Evolutionary conservation across 164 flowering plant species (phyloP).

Genomic region (Vitis vinifera): ASM3070453v1 NC_081810.1:23062501-23063000

Average conservation of each 20-base stretch:
- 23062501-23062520: slow-evolving; percentile 90
- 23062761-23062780: slow-evolving; percentile 73
- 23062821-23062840: slow-evolving; percentile 74
- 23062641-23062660: slow-evolving; percentile 77
- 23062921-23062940: slow-evolving; percentile 91
- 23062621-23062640: slow-evolving; percentile 74
- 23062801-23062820: slow-evolving; percentile 81
- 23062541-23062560: slow-evolving; percentile 48
- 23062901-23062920: slow-evolving; percentile 77
- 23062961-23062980: slow-evolving; percentile 88
- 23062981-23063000: slow-evolving; percentile 86
- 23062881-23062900: slow-evolving; percentile 59
- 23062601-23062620: slow-evolving; percentile 40
- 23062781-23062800: slow-evolving; percentile 67
- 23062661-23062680: slow-evolving; percentile 78
- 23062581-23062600: slow-evolving; percentile 87
- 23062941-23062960: slow-evolving; percentile 96
- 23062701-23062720: slow-evolving; percentile 79
- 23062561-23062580: slow-evolving; percentile 89
- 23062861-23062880: slow-evolving; percentile 63
- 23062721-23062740: slow-evolving; percentile 83
- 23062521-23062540: slow-evolving; percentile 83
- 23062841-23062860: slow-evolving; percentile 91
- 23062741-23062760: slow-evolving; percentile 86
- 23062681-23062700: slow-evolving; percentile 73